Conservation (phyloP, 371 early-diverging fungal species). For the Apophysomyces sp. region DNA sequence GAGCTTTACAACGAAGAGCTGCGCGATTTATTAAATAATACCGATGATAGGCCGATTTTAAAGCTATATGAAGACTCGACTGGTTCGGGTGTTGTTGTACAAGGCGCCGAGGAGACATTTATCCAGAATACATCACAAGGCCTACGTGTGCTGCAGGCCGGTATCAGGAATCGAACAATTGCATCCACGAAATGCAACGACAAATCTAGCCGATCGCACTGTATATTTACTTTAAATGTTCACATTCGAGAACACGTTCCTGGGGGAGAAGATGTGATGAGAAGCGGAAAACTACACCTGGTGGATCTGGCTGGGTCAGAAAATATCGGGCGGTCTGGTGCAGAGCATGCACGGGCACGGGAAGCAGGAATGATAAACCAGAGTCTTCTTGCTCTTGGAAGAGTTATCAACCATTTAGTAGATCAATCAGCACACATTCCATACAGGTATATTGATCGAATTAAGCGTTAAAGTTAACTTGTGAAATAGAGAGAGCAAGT, state of each 20-base stretch:
- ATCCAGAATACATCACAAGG: constrained; percentile 78
- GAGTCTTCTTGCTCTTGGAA: constrained; percentile 88
- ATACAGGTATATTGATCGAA: constrained; percentile 59
- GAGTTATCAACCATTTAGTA: constrained; percentile 90
- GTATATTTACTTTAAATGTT: constrained; percentile 89
- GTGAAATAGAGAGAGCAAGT: constrained; percentile 77
- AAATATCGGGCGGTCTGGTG: constrained; percentile 89
- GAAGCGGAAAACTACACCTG: constrained; percentile 91
- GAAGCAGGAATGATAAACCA: constrained; percentile 94
- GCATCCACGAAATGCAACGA: constrained; percentile 92
- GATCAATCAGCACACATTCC: constrained; percentile 85
- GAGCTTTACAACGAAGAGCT: constrained; percentile 99
- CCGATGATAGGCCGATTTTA: constrained; percentile 35
- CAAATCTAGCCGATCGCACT: constrained; percentile 88
- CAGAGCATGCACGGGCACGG: constrained; percentile 80
- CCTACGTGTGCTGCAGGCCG: constrained; percentile 70
- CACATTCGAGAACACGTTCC: constrained; percentile 76
- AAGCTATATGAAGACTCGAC: constrained; percentile 72
- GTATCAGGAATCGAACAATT: constrained; percentile 76
- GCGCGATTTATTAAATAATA: constrained; percentile 77
- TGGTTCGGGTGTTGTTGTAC: constrained; percentile 74
- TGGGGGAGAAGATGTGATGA: constrained; percentile 81
- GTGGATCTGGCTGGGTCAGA: constrained; percentile 99
- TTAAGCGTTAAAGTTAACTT: background rate
- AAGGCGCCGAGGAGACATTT: constrained; percentile 75